Evolutionary conservation across 805 yeast genomes (phyloP).

Genomic region (Clavispora santaluciae): DNA sequence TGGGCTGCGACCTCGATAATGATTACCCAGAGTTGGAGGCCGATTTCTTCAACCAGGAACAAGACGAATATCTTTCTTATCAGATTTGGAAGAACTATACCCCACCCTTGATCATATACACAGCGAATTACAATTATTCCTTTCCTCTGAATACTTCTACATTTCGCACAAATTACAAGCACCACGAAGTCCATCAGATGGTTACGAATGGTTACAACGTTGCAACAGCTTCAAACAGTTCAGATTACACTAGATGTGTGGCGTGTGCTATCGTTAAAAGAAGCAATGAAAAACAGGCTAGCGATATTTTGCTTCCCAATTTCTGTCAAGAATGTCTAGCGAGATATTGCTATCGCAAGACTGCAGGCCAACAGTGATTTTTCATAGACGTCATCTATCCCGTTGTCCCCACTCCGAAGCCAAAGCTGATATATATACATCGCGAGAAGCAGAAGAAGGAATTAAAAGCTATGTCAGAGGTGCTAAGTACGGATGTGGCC

Average conservation of each 20-base stretch:
- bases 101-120: constrained; percentile 54
- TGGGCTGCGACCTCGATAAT: constrained; percentile 37
- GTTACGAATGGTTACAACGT: constrained; percentile 49
- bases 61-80: constrained; percentile 5
- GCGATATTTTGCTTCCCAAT: neutral
- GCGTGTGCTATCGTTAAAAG: constrained; percentile 57
- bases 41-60: neutral
- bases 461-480: neutral
- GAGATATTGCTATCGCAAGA: constrained; percentile 8
- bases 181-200: constrained; percentile 41
- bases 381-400: neutral
- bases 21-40: constrained; percentile 23
- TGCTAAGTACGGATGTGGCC: constrained; percentile 4
- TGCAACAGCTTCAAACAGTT: constrained; percentile 42
- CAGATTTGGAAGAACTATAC: constrained; percentile 18
- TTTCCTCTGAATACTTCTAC: constrained; percentile 54
- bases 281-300: constrained; percentile 2
- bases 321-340: constrained; percentile 7
- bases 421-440: no score
- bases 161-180: constrained; percentile 48
- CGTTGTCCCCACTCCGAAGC: no score
- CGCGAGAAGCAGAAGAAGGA: no score
- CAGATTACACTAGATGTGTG: constrained; percentile 42
- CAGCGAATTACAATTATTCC: constrained; percentile 40
- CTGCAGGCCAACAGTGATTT: constrained; percentile 1